Evolutionary conservation across 345 rosid species (phyloP), one percentile per base, ranked within the genome.

Genomic region (Excoecaria cochinchinensis): DNA sequence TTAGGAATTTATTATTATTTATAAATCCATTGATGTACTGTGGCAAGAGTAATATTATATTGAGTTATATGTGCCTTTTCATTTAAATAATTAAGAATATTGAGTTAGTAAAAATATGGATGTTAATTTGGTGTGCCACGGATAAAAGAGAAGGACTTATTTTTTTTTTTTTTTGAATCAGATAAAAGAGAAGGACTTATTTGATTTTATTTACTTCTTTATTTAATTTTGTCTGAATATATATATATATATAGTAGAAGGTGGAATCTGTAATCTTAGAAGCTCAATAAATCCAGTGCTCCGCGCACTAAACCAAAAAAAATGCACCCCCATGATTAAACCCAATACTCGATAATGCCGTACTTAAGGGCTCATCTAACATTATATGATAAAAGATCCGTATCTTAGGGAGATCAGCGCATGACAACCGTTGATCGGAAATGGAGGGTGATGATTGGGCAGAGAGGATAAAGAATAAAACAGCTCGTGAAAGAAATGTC

Each of bases 401-500:
- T 55, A 55, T 55, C 58, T 55, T 55, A 59, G 5, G 8, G 0
- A 16, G 68, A 64, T 6, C 8, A 59, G n/a, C 12, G 44, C 39
- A 6, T 42, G 58, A 6, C 22, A n/a, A 19, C 70, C 67, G 64
- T 71, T 36, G 70, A 4, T 52, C n/a, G 8, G 3, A 19, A 56
- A 69, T 3, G 22, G 17, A 55, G 15, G 38, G 50, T 11, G 40
- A 12, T 15, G 42, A 50, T 39, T 7, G 16, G 38, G 22, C 1
- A 12, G 0, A 11, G 5, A 10, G 44, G 39, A 14, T 13, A 51
- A 74, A 74, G 21, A 5, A 19, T 25, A 21, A 8, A 72, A 78
- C 77, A 59, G 2, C 77, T 63, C 76, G 79, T 73, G 87, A 63
- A 56, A 31, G 52, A 68, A 61, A 56, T 40, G 81, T 80, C 82